A percentile compares a stretch with the other conserved stretches of the same genome.
Evolutionary conservation across 495 filamentous ascomycete species (phyloP).

Genomic region (Hypoxylon subgilvum): DNA sequence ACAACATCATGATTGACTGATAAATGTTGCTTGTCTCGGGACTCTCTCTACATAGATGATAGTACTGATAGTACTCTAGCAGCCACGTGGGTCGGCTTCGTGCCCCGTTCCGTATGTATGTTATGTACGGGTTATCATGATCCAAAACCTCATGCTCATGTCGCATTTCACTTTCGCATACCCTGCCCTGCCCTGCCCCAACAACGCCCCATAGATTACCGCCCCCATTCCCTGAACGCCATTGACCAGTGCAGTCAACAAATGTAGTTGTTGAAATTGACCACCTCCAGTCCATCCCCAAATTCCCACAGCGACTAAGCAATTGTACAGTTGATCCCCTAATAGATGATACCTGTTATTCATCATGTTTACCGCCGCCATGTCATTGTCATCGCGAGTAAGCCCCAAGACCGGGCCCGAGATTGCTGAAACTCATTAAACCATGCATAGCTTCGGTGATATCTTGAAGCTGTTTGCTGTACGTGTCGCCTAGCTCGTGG

Average conservation of each 20-base stretch:
- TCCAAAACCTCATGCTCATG: too few relatives aligned
- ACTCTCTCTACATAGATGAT: not conserved
- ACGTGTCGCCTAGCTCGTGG: conserved; percentile 30
- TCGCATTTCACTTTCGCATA: too few relatives aligned
- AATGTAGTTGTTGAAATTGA: not conserved
- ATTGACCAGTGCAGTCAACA: too few relatives aligned
- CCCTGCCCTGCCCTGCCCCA: too few relatives aligned
- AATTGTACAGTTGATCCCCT: not conserved
- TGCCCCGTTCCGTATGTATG: too few relatives aligned
- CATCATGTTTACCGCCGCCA: not conserved
- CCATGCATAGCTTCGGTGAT: conserved; percentile 36
- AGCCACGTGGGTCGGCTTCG: too few relatives aligned
- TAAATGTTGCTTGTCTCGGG: not conserved
- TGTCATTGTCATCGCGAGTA: conserved; percentile 18
- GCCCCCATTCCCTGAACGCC: not conserved
- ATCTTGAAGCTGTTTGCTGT: conserved; percentile 31
- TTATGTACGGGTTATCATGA: too few relatives aligned
- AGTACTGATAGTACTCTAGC: not conserved
- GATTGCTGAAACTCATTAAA: conserved; percentile 37
- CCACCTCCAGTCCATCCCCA: not conserved
- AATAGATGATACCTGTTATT: conserved; percentile 1
- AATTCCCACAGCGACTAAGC: not conserved
- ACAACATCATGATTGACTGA: too few relatives aligned
- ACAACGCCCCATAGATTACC: not conserved
- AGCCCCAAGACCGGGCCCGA: conserved; percentile 24